Conservation (phyloP, 306 rosid genomes). For the Vigna unguiculata region DNA sequence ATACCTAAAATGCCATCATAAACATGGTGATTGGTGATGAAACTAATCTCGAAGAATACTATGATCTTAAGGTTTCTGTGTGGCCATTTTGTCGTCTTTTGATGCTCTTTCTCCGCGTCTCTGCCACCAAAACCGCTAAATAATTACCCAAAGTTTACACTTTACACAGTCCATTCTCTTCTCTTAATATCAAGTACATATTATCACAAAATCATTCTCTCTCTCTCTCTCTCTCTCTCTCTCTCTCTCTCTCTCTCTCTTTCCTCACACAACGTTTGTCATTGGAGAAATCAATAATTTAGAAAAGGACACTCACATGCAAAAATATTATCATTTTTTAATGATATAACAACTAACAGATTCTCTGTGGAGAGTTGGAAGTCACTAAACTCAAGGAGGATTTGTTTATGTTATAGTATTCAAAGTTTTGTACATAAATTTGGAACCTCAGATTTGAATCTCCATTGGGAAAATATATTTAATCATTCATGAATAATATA, state of each 20-base stretch:
- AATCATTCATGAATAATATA: constrained; percentile 46
- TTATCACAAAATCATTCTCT: constrained; percentile 57
- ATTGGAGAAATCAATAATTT: constrained; percentile 35
- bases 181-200: constrained; percentile 26
- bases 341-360: constrained; percentile 36
- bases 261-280: constrained; percentile 34
- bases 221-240: constrained; percentile 37
- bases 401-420: constrained; percentile 31
- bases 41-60: constrained; percentile 39
- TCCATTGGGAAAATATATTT: constrained; percentile 40
- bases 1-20: constrained; percentile 30
- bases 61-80: constrained; percentile 27
- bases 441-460: constrained; percentile 48
- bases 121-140: constrained; percentile 38
- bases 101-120: constrained; percentile 49
- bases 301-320: constrained; percentile 39
- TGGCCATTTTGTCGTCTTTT: constrained; percentile 64
- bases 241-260: constrained; percentile 44
- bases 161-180: constrained; percentile 4
- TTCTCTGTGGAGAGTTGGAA: constrained; percentile 56
- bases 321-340: constrained; percentile 40
- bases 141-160: constrained; percentile 15
- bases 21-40: constrained; percentile 31
- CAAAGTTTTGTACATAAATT: constrained; percentile 29
- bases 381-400: constrained; percentile 63